These are phyloP conservation scores for Collybiopsis luxurians DNA, from an alignment of 768 basidiomycete species.

Conservation along the genomic window DNA sequence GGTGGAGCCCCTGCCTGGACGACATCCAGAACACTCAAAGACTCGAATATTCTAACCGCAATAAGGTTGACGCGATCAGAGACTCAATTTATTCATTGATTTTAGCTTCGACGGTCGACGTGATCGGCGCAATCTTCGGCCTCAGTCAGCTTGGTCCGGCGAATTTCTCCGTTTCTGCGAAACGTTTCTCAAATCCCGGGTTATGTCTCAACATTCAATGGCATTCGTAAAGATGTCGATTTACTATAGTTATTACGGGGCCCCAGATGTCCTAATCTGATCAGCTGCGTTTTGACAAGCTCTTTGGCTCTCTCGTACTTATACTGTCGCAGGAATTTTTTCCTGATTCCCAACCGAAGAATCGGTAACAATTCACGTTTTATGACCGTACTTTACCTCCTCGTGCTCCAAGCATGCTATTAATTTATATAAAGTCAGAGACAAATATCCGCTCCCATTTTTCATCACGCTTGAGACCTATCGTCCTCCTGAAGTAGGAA, in stretches of 20 bases:
- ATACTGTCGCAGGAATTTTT: background rate
- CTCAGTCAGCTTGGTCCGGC: background rate
- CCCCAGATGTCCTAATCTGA: no score
- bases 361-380: constrained; percentile 2
- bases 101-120: background rate
- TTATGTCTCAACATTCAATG: background rate
- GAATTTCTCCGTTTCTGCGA: background rate
- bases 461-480: no score
- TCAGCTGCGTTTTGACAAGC: no score
- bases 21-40: no score
- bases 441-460: background rate
- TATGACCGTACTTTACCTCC: background rate
- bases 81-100: no score
- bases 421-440: background rate
- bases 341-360: background rate
- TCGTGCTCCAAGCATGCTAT: constrained; percentile 5
- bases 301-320: no score
- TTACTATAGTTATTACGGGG: no score
- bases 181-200: background rate
- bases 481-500: background rate
- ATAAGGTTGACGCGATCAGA: no score
- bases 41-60: no score
- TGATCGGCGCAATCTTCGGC: background rate
- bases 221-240: background rate
- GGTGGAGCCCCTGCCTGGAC: no score